Base-by-base conservation (phyloP, 2,329 filamentous ascomycete genomes). In the Chalaropsis thielavioides region DNA sequence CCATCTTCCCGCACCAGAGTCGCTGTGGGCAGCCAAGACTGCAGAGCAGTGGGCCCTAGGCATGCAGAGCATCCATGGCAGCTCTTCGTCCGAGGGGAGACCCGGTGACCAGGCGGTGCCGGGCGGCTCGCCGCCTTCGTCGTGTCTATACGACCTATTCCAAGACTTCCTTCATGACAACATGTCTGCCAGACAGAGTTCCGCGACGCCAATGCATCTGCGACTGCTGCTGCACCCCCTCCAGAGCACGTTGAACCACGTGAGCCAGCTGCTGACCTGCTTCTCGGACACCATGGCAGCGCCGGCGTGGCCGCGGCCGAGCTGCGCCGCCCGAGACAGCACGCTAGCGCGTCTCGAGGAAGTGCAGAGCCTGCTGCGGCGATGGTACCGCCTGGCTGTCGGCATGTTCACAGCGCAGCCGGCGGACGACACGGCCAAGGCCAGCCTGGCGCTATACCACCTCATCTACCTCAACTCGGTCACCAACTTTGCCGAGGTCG, bases 391-490 rank as follows among this genome's bases (percentile, higher is more conserved):
- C 67, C 75, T 89, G n/a, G 82, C 82, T 44, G 79, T 82, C 67
- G 73, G 76, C 11, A 80, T 83, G 71, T 74, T 77, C 69, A 81
- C 82, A 70, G 73, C 75, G n/a, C 79, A 84, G 70, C 79, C 81
- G 1, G 73, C 75, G 60, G 87, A 85, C 68, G 74, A 80, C 17
- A 77, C 84, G 68, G 87, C 83, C 70, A 81, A 81, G 69, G 84
- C 83, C 68, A 88, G 85, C 70, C 74, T 89, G 51, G 80, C 87
- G 54, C 79, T 89, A 67, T 89, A 86, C 72, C 86, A 90, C 69
- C 78, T 89, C 51, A 84, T 89, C 71, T 85, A 81, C 61, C 78
- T 90, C 66, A 88, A 88, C 69, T 81, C 83, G 8, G 80, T 87
- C 35, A 85, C 84, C 17, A 83, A 83, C 73, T 87, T 89, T 70